Evolutionary conservation across 345 rosid genomes (phyloP), one percentile per base, ranked within the genome.

Genomic region (Salix viminalis): DNA sequence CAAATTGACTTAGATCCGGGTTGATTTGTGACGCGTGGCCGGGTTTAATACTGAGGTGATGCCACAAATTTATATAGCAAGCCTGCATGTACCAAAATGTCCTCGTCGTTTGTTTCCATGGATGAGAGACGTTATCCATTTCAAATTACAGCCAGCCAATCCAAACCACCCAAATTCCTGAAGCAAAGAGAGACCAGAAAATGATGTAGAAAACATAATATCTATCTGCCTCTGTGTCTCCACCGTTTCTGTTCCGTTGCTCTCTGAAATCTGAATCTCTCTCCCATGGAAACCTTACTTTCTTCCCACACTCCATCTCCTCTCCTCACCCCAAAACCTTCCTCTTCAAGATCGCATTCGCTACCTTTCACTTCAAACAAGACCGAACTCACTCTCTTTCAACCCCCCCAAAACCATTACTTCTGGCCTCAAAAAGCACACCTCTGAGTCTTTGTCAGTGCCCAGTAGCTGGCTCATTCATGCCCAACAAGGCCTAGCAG

Each of bases 401-500:
- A 77, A n/a, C n/a, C n/a, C 79, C 75, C 66, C 84, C 37, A 91
- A 83, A 77, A 76, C 88, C 82, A 78, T 79, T 56, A 66, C 71
- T 72, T 82, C 87, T 76, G 75, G 74, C 84, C 82, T 86, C 70
- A 87, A 84, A 72, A 85, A 75, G 46, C 83, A 81, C 32, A 80
- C 82, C 56, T 56, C 81, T 41, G 83, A 77, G 64, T 75, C 87
- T 74, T 72, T 84, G 39, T 14, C 75, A 71, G 66, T 69, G 67
- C 79, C 90, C 58, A 75, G 48, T 62, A 84, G 41, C 56, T 96
- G 91, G 97, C 66, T 88, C 46, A 65, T 71, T 75, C 88, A 87
- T 81, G 98, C 92, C 44, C 91, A 88, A 66, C 91, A 91, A 78
- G 98, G 94, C 18, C 74, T 96, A 37, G 90, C 97, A 41, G 98